Evolutionary conservation across 2,329 filamentous ascomycete genomes (phyloP), one percentile per base, ranked within the genome.

Genomic region (Madurella fahalii): DNA sequence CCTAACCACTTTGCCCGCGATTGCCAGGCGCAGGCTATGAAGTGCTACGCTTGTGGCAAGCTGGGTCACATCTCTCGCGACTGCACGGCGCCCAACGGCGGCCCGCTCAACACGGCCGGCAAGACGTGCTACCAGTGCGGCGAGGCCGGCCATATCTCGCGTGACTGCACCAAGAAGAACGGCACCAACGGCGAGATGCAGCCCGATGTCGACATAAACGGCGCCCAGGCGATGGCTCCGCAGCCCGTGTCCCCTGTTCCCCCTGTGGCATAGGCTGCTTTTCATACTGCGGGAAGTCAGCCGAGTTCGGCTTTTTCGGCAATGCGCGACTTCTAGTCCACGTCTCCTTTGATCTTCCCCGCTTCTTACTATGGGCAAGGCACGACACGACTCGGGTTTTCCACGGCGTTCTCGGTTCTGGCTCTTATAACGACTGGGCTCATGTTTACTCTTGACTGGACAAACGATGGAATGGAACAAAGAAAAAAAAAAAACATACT

Each of bases 91-190:
- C 93, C 94, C 61, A 97, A 97, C 72, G 94, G 94, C 54, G 94
- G 94, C 20, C 91, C 93, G 45, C 81, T 97, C 63, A 96, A 94
- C 82, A 95, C 90, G 61, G 90, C 90, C 60, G 93, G 93, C 69
- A 99, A 97, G 85, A 96, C 92, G 61, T 99, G 94, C 84, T 99
- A 99, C 79, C 88, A 92, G 73, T 99, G 94, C 71, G 90, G 93
- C 63, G 89, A 96, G 77, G 85, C 91, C 55, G 94, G 94, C 50
- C 93, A 97, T 75, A 97, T 97, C 74, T 95, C 90, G 56, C 88
- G 93, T 60, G 93, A 97, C 66, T 96, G 94, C 79, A 88, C 91
- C 56, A 73, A 91, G 83, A 85, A 87, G 83, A 73, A 69, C 56
- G 73, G 69, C 57, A 71, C 73, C 64, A 75, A 73, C 64, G 77